A percentile compares a stretch with the other conserved stretches of the same genome.
These are phyloP conservation scores for Sporothrix dimorphospora DNA, from an alignment of 2,329 filamentous ascomycete species.

Conservation along the genomic window DNA sequence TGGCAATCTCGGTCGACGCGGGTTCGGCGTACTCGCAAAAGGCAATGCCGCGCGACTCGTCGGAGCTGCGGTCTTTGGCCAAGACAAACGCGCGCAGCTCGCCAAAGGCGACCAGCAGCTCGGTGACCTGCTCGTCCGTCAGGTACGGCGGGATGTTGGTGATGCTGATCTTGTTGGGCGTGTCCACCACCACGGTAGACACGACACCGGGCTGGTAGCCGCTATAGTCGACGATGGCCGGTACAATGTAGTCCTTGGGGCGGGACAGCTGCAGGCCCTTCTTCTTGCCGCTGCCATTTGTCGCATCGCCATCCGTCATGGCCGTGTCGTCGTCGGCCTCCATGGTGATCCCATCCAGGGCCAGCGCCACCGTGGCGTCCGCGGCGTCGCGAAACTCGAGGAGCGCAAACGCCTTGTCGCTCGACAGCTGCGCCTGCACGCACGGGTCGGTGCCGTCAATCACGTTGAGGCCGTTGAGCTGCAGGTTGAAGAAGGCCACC, in stretches of 20 bases:
- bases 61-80: conserved; percentile 82
- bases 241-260: conserved; percentile 97
- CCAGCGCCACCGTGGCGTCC: conserved; percentile 89
- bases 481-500: conserved; percentile 88
- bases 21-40: conserved; percentile 94
- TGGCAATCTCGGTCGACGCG: conserved; percentile 75
- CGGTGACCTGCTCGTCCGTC: conserved; percentile 86
- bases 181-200: conserved; percentile 82
- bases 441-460: conserved; percentile 84
- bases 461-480: conserved; percentile 95
- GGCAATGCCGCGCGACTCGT: conserved; percentile 90
- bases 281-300: conserved; percentile 47
- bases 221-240: conserved; percentile 72
- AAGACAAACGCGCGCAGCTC: conserved; percentile 90
- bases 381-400: conserved; percentile 86
- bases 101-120: conserved; percentile 88
- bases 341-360: conserved; percentile 88
- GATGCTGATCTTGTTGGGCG: conserved; percentile 92
- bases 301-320: conserved; percentile 54
- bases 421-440: conserved; percentile 77
- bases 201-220: conserved; percentile 76
- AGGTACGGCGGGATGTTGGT: conserved; percentile 87
- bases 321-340: conserved; percentile 64
- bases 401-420: conserved; percentile 78
- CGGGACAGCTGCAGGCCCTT: conserved; percentile 75